Base-by-base conservation (phyloP, 345 rosid genomes). In the Aquilaria malaccensis region DNA sequence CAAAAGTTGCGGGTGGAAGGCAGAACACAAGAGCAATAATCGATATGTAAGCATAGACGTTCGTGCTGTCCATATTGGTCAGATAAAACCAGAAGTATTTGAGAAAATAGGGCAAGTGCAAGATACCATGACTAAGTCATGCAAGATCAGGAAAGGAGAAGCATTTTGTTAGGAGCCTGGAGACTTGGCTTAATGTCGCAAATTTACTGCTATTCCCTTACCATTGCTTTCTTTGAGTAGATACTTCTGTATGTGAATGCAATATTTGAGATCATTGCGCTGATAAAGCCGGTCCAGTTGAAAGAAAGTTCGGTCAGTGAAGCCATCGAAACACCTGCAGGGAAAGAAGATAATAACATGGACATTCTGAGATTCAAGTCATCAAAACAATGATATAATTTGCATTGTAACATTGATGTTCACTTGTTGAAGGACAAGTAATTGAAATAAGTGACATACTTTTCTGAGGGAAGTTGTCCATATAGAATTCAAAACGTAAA, bases 51-150 rank as follows among this genome's bases (percentile, higher is more conserved):
- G 81, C 84, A 45, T 77, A 80, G 29, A 80, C 76, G 67, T 77
- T 80, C 43, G 84, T 80, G 65, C 84, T 80, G 67, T 80, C 81
- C 84, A 80, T 80, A 22, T 72, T 79, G 11, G 81, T 77, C 84
- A 77, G 79, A 64, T 12, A 52, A 70, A 46, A 52, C 2, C 30
- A 56, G 13, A 56, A 48, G 14, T 33, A 2, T 22, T 12, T 52
- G 48, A 41, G 49, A 62, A 62, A 63, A 53, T 2, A 41, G 15
- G 29, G 59, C 43, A 30, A 22, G 11, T 1, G 32, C 33, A 14
- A 12, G 45, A 37, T 37, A 4, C 43, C 43, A 37, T 37, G 43
- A 9, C 43, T 37, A 37, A 56, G 30, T 22, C 9, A 37, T 13
- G 50, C 9, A 22, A 52, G 4, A 52, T 9, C 33, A 32, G 52